Evolutionary conservation across 306 rosid species (phyloP).

Genomic region (Malus asiatica): DNA sequence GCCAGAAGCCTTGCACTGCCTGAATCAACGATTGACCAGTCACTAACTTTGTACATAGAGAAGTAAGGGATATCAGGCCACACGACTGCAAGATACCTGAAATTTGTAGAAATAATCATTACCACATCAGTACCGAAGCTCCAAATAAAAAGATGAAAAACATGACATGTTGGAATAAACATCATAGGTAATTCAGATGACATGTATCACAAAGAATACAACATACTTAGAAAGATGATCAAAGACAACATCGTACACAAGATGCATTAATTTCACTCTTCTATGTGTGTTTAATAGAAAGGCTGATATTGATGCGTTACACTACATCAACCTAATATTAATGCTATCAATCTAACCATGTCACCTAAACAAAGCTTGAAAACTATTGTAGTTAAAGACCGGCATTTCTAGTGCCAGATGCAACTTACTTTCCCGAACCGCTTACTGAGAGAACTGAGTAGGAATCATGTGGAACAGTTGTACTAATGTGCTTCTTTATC

Average conservation of each 20-base stretch:
- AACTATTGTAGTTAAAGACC: neutral
- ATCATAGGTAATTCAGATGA: neutral
- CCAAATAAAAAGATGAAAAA: neutral
- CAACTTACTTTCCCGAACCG: conserved; percentile 98
- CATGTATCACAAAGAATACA: neutral
- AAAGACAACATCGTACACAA: neutral
- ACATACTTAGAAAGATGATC: neutral
- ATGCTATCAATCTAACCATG: neutral
- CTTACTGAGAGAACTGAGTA: conserved; percentile 93
- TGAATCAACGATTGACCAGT: conserved; percentile 98
- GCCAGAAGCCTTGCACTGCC: conserved; percentile 98
- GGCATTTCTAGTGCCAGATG: neutral
- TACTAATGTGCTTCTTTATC: conserved; percentile 83
- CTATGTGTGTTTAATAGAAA: neutral
- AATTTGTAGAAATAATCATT: conserved; percentile 7
- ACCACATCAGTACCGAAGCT: neutral
- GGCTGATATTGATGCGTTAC: neutral
- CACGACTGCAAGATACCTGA: conserved; percentile 87
- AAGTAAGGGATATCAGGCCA: conserved; percentile 99
- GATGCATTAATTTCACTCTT: neutral
- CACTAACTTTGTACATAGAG: conserved; percentile 87
- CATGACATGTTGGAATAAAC: neutral
- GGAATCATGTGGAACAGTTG: conserved; percentile 97
- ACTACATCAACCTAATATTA: neutral
- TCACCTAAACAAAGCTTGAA: neutral